Evolutionary conservation across 2,329 filamentous ascomycete species (phyloP).

Genomic region (Salinomyces thailandicus): DNA sequence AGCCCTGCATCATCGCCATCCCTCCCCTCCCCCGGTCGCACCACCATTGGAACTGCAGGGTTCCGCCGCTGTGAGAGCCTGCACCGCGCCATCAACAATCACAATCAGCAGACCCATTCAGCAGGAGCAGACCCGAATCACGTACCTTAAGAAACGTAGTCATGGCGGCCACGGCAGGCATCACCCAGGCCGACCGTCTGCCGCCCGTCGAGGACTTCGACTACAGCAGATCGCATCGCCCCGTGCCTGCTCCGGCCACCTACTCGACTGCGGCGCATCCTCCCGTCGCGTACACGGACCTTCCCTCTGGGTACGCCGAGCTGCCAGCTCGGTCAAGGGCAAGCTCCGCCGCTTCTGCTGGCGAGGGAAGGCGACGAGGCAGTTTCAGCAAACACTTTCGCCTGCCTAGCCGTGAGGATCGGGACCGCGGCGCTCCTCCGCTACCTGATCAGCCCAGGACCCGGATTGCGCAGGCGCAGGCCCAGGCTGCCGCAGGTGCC

Average conservation of each 20-base stretch:
- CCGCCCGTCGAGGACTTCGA: slow-evolving; percentile 12
- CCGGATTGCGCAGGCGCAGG: slow-evolving; percentile 8
- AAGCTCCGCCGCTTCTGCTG: not conserved
- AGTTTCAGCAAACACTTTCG: not conserved
- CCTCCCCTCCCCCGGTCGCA: too few species aligned
- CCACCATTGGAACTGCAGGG: too few species aligned
- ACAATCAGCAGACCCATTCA: too few species aligned
- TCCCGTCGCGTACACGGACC: not conserved
- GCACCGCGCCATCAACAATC: too few species aligned
- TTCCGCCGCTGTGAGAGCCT: too few species aligned
- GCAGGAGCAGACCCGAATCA: not conserved
- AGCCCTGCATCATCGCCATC: too few species aligned
- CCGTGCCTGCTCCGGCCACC: slow-evolving; percentile 6
- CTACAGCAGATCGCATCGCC: slow-evolving; percentile 15
- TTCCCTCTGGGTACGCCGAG: too few species aligned
- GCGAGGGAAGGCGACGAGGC: not conserved
- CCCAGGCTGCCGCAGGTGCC: slow-evolving; percentile 1
- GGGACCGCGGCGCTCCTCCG: slow-evolving; percentile 6
- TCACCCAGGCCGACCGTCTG: slow-evolving; percentile 2
- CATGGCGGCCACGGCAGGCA: slow-evolving; percentile 2
- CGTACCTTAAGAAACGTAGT: not conserved
- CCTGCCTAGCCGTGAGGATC: not conserved
- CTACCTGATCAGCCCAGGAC: slow-evolving; percentile 4
- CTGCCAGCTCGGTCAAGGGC: not conserved
- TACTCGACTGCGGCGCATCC: not conserved